Percentiles rank a stretch among this genome's conserved stretches.
Conservation (phyloP, 495 filamentous ascomycete species). For the Extremus antarcticus region DNA sequence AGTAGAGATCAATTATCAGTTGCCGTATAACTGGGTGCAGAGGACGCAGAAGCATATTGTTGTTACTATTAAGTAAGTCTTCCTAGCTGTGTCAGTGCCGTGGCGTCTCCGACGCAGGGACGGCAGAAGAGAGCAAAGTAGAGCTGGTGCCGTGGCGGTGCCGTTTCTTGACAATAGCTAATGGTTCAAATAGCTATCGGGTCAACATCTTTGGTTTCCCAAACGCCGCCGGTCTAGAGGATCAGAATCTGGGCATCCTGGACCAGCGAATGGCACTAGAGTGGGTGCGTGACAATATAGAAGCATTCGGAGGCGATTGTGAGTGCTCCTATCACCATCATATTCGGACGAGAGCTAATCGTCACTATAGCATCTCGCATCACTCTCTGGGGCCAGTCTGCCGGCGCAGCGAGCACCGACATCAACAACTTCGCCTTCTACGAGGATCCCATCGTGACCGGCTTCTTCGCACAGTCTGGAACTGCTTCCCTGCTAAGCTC, state of each 20-base stretch:
- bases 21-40: slow-evolving; percentile 34
- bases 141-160: too few relatives aligned
- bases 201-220: slow-evolving; percentile 56
- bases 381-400: slow-evolving; percentile 35
- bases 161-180: too few relatives aligned
- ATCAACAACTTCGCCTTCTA: slow-evolving; percentile 15
- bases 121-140: not conserved
- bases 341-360: not conserved
- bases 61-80: slow-evolving; percentile 43
- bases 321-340: too few relatives aligned
- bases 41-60: slow-evolving; percentile 43
- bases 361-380: slow-evolving; percentile 15
- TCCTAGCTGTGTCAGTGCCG: not conserved
- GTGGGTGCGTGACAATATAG: slow-evolving; percentile 25
- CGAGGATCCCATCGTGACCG: slow-evolving; percentile 25
- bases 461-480: slow-evolving; percentile 22
- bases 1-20: slow-evolving; percentile 35
- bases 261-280: slow-evolving; percentile 48
- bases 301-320: slow-evolving; percentile 54
- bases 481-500: slow-evolving; percentile 2
- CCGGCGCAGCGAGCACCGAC: slow-evolving; percentile 13
- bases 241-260: slow-evolving; percentile 44
- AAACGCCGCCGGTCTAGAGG: slow-evolving; percentile 31
- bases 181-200: slow-evolving; percentile 47
- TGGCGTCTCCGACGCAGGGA: not conserved